Conservation (phyloP, 225 moss, liverwort and hornwort genomes). For the Marchantia paleacea region DNA sequence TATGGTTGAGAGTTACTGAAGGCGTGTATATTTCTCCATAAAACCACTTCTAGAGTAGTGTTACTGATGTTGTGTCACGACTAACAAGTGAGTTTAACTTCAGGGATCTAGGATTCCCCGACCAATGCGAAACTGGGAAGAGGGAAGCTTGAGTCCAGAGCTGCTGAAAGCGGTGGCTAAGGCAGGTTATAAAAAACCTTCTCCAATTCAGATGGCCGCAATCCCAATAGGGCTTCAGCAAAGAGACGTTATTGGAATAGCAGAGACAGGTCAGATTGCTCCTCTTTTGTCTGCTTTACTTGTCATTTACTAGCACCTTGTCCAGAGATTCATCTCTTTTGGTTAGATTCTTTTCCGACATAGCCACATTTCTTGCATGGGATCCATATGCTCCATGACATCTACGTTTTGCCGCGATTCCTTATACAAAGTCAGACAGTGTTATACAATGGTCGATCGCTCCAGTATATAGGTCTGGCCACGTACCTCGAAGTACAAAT, state of each 20-base stretch:
- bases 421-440: too few species aligned
- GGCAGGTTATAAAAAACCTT: slow-evolving; percentile 96
- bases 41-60: too few species aligned
- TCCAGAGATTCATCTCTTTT: too few species aligned
- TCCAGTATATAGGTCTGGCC: too few species aligned
- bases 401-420: too few species aligned
- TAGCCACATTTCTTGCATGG: not conserved
- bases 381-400: not conserved
- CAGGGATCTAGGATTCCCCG: slow-evolving; percentile 96
- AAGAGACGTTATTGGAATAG: slow-evolving; percentile 97
- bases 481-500: too few species aligned
- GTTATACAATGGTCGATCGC: too few species aligned
- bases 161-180: slow-evolving; percentile 88
- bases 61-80: not conserved
- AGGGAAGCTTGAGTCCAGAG: slow-evolving; percentile 85
- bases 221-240: slow-evolving; percentile 98
- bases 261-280: slow-evolving; percentile 70
- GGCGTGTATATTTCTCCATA: too few species aligned
- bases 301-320: not conserved
- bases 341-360: not conserved
- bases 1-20: too few species aligned
- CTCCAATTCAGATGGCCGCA: slow-evolving; percentile 99
- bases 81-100: slow-evolving; percentile 1
- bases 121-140: slow-evolving; percentile 97
- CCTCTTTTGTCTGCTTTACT: too few species aligned